These are phyloP conservation scores for Pyrenophora teres DNA, from an alignment of 2,329 filamentous ascomycete genomes.

Conservation along the genomic window DNA sequence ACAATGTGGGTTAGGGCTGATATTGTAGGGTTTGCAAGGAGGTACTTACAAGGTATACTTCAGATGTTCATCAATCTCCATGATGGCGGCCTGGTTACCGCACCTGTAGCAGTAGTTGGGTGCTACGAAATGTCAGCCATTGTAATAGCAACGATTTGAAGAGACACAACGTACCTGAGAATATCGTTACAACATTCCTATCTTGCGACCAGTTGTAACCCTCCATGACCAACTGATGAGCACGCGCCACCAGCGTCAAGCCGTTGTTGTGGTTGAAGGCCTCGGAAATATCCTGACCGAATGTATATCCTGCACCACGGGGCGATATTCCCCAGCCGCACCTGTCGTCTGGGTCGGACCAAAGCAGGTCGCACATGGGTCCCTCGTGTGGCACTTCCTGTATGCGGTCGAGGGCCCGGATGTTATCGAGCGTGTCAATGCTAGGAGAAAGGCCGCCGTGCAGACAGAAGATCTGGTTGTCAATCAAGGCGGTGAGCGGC, in stretches of 20 bases:
- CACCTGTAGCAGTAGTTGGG: slow-evolving; percentile 93
- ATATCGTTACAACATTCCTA: slow-evolving; percentile 97
- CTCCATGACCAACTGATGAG: slow-evolving; percentile 99
- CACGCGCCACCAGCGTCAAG: slow-evolving; percentile 90
- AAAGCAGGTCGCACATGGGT: slow-evolving; percentile 76
- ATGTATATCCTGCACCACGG: slow-evolving; percentile 91
- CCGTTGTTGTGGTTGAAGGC: slow-evolving; percentile 99
- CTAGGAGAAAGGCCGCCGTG: slow-evolving; percentile 74
- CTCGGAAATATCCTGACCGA: slow-evolving; percentile 96
- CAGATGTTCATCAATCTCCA: slow-evolving; percentile 99
- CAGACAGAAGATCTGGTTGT: slow-evolving; percentile 74
- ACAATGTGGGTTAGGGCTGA: slow-evolving; percentile 28
- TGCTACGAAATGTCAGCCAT: slow-evolving; percentile 48
- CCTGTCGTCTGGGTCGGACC: slow-evolving; percentile 92
- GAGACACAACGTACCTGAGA: slow-evolving; percentile 64
- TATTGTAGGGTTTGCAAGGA: not conserved
- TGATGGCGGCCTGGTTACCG: slow-evolving; percentile 99
- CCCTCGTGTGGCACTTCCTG: slow-evolving; percentile 79
- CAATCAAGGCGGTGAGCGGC: slow-evolving; percentile 73
- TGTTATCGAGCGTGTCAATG: slow-evolving; percentile 75
- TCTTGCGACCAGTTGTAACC: slow-evolving; percentile 99
- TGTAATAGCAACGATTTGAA: not conserved
- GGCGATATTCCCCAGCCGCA: slow-evolving; percentile 96
- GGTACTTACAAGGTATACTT: slow-evolving; percentile 98
- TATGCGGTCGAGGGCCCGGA: slow-evolving; percentile 54